These are phyloP conservation scores for Apiotrichum porosum DNA, from an alignment of 1,284 basidiomycete genomes.

Conservation along the genomic window DNA sequence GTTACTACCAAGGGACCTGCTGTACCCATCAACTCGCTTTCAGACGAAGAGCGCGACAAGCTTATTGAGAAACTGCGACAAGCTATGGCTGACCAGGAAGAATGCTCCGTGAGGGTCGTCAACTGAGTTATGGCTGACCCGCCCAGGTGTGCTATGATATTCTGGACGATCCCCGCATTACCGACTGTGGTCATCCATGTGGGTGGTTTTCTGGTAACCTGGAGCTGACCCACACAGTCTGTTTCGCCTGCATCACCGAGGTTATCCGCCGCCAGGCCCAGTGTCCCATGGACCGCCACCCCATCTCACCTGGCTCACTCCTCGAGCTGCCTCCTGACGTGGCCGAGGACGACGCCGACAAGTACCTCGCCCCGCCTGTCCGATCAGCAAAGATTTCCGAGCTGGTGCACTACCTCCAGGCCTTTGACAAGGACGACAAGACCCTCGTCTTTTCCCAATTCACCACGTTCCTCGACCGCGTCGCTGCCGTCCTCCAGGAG, in stretches of 20 bases:
- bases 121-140: not conserved
- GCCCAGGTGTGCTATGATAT: slow-evolving; percentile 65
- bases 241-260: slow-evolving; percentile 55
- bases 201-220: slow-evolving; percentile 4
- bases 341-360: slow-evolving; percentile 19
- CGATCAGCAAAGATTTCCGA: slow-evolving; percentile 79
- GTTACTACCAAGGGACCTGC: slow-evolving; percentile 55
- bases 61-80: slow-evolving; percentile 63
- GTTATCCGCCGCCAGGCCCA: slow-evolving; percentile 62
- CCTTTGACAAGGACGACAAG: slow-evolving; percentile 67
- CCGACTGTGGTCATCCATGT: slow-evolving; percentile 67
- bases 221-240: slow-evolving; percentile 49
- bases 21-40: slow-evolving; percentile 23
- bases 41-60: slow-evolving; percentile 40
- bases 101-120: slow-evolving; percentile 54
- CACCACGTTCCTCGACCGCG: slow-evolving; percentile 74
- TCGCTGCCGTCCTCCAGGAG: slow-evolving; percentile 62
- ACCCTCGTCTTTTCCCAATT: slow-evolving; percentile 81
- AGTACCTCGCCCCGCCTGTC: slow-evolving; percentile 28
- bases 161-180: slow-evolving; percentile 67
- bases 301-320: slow-evolving; percentile 59
- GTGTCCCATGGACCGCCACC: slow-evolving; percentile 81
- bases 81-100: slow-evolving; percentile 73
- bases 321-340: slow-evolving; percentile 59
- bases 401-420: slow-evolving; percentile 63